Conservation (phyloP, 352 stramenopile genomes). For the Pythium folliculosum region DNA sequence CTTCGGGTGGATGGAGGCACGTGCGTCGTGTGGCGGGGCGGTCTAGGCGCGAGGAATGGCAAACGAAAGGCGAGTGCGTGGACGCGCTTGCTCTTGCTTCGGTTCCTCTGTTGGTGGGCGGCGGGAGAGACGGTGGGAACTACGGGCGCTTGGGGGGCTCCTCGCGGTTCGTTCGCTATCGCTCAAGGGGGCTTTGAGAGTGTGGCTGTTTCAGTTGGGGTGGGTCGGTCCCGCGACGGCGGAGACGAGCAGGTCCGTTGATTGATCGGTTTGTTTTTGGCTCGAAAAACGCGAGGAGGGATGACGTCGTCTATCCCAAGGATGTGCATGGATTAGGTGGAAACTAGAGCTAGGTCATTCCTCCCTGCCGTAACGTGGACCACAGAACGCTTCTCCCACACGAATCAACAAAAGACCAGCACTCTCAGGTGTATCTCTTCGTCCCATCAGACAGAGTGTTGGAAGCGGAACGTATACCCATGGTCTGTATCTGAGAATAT, state of each 20-base stretch:
- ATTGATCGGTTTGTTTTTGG: slow-evolving; percentile 36
- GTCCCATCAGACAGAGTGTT: slow-evolving; percentile 10
- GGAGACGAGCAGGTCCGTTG: slow-evolving; percentile 27
- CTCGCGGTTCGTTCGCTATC: neutral
- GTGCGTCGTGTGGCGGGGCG: slow-evolving; percentile 8
- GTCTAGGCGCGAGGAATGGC: neutral
- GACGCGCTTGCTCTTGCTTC: slow-evolving; percentile 1
- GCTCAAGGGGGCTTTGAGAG: slow-evolving; percentile 6
- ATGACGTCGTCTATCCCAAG: slow-evolving; percentile 14
- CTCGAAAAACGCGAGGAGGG: slow-evolving; percentile 8
- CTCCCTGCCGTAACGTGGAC: slow-evolving; percentile 20
- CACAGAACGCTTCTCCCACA: slow-evolving; percentile 14
- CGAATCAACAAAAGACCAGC: slow-evolving; percentile 13
- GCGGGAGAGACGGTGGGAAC: neutral
- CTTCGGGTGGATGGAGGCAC: slow-evolving; percentile 12
- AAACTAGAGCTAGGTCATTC: slow-evolving; percentile 22
- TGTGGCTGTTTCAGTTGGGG: slow-evolving; percentile 13
- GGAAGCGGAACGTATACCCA: slow-evolving; percentile 8
- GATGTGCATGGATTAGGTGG: neutral
- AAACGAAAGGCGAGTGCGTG: neutral
- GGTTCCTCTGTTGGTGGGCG: neutral
- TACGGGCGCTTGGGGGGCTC: neutral
- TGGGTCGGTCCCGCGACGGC: neutral
- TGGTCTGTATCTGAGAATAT: slow-evolving; percentile 12
- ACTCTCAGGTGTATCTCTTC: neutral